Evolutionary conservation across 179 eudicot species (phyloP).

Genomic region (Amaranthus tricolor): DNA sequence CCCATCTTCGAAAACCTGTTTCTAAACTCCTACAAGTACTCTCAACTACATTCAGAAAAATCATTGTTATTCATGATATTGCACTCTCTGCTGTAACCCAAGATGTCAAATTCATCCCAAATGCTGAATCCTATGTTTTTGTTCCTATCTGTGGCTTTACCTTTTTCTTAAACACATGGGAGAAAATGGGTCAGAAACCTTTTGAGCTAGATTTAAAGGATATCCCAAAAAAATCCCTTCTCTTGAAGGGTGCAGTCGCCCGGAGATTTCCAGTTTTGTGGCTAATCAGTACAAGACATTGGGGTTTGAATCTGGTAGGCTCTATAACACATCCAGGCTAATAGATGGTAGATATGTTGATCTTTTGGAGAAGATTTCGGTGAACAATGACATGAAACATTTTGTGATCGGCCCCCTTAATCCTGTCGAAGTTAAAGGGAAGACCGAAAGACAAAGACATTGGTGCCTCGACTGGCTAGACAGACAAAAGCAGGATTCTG

Average conservation of each 20-base stretch:
- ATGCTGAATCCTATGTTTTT: constrained; percentile 49
- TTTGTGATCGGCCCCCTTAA: constrained; percentile 44
- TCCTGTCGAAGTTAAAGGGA: neutral
- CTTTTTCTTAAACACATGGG: constrained; percentile 27
- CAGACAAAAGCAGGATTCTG: constrained; percentile 38
- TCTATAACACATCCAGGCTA: constrained; percentile 41
- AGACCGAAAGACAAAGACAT: constrained; percentile 17
- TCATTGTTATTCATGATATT: constrained; percentile 52
- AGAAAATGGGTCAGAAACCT: constrained; percentile 27
- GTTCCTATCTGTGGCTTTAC: constrained; percentile 36
- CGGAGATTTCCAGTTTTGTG: constrained; percentile 31
- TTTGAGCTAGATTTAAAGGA: constrained; percentile 22
- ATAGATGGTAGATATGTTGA: constrained; percentile 42
- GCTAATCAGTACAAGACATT: constrained; percentile 18
- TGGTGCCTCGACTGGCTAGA: constrained; percentile 55
- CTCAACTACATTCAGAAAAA: constrained; percentile 22
- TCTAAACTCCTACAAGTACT: constrained; percentile 22
- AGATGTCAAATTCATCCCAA: constrained; percentile 38
- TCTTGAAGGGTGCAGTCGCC: constrained; percentile 30
- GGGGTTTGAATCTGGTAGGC: constrained; percentile 30
- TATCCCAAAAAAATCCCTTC: constrained; percentile 34
- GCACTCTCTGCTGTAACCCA: constrained; percentile 50
- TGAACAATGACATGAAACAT: constrained; percentile 25
- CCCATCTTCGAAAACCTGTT: constrained; percentile 40
- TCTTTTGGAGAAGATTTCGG: constrained; percentile 28